Conservation (phyloP, 495 filamentous ascomycete species). For the Xylaria grammica region DNA sequence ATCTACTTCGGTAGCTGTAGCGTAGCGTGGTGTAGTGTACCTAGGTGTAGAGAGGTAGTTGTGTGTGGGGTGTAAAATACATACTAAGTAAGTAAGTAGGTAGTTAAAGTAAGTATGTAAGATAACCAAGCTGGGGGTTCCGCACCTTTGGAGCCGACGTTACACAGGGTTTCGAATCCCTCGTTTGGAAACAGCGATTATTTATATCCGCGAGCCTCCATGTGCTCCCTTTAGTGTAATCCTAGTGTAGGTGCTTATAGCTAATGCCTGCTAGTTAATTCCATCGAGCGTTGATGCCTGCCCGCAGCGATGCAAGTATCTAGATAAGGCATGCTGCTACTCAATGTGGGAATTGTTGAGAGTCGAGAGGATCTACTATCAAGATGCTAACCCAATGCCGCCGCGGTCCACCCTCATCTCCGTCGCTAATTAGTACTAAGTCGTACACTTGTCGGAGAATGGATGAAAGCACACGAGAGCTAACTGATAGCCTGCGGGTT, state of each 20-base stretch:
- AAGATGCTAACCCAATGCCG: not conserved
- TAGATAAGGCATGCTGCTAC: not conserved
- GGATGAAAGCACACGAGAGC: too few species aligned
- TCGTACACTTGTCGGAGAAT: not conserved
- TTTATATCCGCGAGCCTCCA: not conserved
- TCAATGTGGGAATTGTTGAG: not conserved
- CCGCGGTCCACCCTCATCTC: not conserved
- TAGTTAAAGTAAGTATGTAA: not conserved
- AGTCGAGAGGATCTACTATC: not conserved
- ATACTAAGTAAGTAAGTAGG: not conserved
- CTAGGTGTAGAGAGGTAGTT: too few species aligned
- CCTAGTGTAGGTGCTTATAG: too few species aligned
- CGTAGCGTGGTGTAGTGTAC: too few species aligned
- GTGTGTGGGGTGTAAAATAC: too few species aligned
- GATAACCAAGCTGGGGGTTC: not conserved
- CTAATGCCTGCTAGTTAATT: not conserved
- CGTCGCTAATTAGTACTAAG: too few species aligned
- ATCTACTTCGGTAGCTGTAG: too few species aligned
- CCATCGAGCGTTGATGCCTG: not conserved
- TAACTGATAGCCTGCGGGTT: not conserved
- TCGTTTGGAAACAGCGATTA: conserved; percentile 12
- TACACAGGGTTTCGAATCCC: conserved; percentile 18
- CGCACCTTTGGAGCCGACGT: conserved; percentile 16
- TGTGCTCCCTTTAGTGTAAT: not conserved
- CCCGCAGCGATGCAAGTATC: not conserved